phyloP scores from a whole-genome alignment of 169 alveolate genomes.

The Cryptosporidium canis region DNA sequence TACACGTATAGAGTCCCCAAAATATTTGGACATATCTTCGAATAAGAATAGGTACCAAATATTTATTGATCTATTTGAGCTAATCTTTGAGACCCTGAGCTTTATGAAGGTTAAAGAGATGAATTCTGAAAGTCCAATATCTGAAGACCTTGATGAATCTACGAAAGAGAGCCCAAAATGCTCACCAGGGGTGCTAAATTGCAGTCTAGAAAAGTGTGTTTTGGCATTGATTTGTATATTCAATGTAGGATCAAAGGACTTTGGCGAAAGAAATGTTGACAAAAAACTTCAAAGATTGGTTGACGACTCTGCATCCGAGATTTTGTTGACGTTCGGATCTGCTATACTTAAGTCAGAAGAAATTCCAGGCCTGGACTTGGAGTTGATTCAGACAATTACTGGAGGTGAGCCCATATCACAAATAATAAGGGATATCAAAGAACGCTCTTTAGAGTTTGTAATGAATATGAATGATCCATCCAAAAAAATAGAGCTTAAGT shows the following conservation, averaged over 20 bases:
- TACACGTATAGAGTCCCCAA: neutral
- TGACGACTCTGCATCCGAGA: slow-evolving; percentile 2
- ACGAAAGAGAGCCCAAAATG: neutral
- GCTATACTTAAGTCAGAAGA: neutral
- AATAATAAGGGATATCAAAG: neutral
- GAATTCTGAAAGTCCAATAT: neutral
- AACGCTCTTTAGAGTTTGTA: neutral
- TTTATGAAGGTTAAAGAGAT: neutral
- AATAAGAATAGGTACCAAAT: slow-evolving; percentile 26
- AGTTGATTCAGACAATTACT: neutral
- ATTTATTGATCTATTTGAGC: slow-evolving; percentile 41
- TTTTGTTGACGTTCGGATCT: neutral
- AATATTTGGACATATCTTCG: neutral
- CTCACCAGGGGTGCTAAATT: neutral
- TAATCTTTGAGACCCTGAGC: slow-evolving; percentile 9
- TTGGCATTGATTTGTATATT: neutral
- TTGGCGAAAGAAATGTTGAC: neutral
- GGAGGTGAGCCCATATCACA: neutral
- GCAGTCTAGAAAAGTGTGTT: neutral
- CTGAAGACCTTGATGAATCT: neutral
- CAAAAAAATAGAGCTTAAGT: neutral
- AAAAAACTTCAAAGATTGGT: neutral
- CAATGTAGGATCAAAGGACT: neutral
- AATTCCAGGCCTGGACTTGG: neutral
- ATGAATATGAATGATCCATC: neutral